A percentile compares a stretch with the other conserved stretches of the same genome.
These are phyloP conservation scores for Candida ortonii DNA, from an alignment of 805 yeast species.

Conservation along the genomic window DNA sequence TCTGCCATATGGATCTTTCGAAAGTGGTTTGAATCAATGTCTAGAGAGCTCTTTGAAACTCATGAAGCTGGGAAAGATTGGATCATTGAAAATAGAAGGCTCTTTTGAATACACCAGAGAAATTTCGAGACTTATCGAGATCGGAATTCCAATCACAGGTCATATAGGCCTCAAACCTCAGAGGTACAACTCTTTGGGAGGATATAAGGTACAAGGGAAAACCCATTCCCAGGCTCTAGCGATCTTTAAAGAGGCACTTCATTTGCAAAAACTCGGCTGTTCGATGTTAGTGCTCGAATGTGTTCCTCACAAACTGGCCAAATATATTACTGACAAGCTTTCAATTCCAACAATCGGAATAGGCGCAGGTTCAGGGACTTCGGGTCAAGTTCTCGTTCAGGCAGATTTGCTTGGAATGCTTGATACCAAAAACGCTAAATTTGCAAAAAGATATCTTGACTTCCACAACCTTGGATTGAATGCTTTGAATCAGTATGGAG, in stretches of 20 bases:
- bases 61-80: conserved; percentile 54
- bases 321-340: conserved; percentile 56
- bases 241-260: conserved; percentile 64
- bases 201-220: conserved; percentile 84
- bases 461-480: conserved; percentile 45
- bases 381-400: conserved; percentile 89
- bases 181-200: conserved; percentile 72
- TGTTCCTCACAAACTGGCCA: conserved; percentile 71
- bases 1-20: conserved; percentile 86
- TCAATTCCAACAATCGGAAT: conserved; percentile 87
- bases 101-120: conserved; percentile 57
- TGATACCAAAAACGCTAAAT: conserved; percentile 58
- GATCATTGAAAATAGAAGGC: conserved; percentile 86
- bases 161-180: conserved; percentile 95
- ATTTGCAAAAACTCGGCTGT: conserved; percentile 73
- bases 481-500: conserved; percentile 52
- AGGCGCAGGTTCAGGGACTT: conserved; percentile 83
- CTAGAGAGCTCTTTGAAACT: conserved; percentile 52
- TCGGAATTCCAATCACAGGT: conserved; percentile 88
- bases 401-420: conserved; percentile 80
- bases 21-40: conserved; percentile 61
- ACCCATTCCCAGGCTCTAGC: conserved; percentile 51
- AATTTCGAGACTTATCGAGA: conserved; percentile 51
- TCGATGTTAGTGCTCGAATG: conserved; percentile 79
- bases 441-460: conserved; percentile 68